phyloP scores from a whole-genome alignment of 257 asterid genomes.

The Agastache rugosa region DNA sequence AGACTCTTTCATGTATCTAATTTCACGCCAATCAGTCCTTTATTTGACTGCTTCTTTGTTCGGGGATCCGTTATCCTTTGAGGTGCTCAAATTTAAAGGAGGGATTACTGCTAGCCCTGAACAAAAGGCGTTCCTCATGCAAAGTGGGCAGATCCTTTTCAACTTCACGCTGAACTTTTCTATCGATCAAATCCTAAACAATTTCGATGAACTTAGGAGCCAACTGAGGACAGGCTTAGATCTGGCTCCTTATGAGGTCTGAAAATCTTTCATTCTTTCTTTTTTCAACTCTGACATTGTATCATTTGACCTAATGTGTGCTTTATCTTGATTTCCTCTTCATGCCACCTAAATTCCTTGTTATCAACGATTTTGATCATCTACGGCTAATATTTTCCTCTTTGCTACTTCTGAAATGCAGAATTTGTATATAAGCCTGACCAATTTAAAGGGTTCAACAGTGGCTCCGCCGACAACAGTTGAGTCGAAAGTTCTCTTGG shows the following conservation, averaged over 20 bases:
- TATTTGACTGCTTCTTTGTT: conserved; percentile 65
- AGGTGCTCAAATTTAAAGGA: conserved; percentile 80
- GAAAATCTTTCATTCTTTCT: conserved; percentile 27
- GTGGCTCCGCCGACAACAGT: conserved; percentile 70
- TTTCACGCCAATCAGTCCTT: conserved; percentile 43
- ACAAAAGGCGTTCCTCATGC: conserved; percentile 80
- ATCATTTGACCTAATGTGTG: background rate
- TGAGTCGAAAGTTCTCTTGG: conserved; percentile 74
- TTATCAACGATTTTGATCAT: background rate
- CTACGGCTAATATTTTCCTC: conserved; percentile 22
- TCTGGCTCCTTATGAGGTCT: conserved; percentile 79
- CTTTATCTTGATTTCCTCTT: background rate
- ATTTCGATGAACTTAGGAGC: conserved; percentile 63
- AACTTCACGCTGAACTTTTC: conserved; percentile 87
- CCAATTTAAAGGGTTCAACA: conserved; percentile 80
- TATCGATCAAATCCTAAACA: conserved; percentile 59
- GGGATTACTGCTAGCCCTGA: conserved; percentile 83
- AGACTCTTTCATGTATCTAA: conserved; percentile 45
- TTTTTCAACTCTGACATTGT: background rate
- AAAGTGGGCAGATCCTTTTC: conserved; percentile 73
- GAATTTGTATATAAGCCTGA: conserved; percentile 76
- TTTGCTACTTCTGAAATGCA: conserved; percentile 45
- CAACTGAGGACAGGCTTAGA: conserved; percentile 75
- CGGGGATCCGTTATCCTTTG: conserved; percentile 72
- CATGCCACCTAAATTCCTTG: background rate